Base-by-base conservation (phyloP, 495 filamentous ascomycete genomes). In the Patellaria atrata region DNA sequence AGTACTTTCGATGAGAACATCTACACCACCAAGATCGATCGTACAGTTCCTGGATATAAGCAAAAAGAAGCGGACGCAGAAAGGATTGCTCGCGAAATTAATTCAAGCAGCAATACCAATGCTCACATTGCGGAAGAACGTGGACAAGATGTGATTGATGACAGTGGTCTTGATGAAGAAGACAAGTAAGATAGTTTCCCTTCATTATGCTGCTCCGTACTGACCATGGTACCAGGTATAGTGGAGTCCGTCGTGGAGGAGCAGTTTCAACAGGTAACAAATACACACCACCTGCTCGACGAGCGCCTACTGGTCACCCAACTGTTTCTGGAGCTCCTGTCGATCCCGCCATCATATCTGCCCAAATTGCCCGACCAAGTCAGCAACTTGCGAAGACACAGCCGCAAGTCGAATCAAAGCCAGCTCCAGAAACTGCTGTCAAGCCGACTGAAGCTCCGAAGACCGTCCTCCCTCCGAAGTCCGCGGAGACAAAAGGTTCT, bases 21-120 rank as follows among this genome's bases (percentile, higher is more conserved):
- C 29, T 99, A 99, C 53, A 99, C 91, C 7, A 96, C 87, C 13
- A 61, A 67, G 7, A 82, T 99, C 43, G 75, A 99, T 51, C 79
- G 75, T 41, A 75, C 58, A 20, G 73, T 87, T 52, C 85, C 89
- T 1, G 58, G 71, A 17, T 94, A 89, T 57, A 75, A 73, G 40
- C 71, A 80, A 50, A 72, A 76, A 38, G 60, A 78, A 37, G 82
- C 77, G 1, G 70, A 70, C 5, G 89, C 89, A 4, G 81, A 83
- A 29, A 73, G 65, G 30, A 82, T 89, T 47, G 89, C 87, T 14
- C 74, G 78, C 38, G 87, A 96, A 52, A 96, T 99, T 43, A 84
- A 94, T 54, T 61, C 62, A 24, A 61, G 61, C 25, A 75, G 64
- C 34, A 61, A 71, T 5, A 65, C 66, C 15, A 91, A 89, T 38